phyloP scores from a whole-genome alignment of 306 rosid species.

The Abrus precatorius region DNA sequence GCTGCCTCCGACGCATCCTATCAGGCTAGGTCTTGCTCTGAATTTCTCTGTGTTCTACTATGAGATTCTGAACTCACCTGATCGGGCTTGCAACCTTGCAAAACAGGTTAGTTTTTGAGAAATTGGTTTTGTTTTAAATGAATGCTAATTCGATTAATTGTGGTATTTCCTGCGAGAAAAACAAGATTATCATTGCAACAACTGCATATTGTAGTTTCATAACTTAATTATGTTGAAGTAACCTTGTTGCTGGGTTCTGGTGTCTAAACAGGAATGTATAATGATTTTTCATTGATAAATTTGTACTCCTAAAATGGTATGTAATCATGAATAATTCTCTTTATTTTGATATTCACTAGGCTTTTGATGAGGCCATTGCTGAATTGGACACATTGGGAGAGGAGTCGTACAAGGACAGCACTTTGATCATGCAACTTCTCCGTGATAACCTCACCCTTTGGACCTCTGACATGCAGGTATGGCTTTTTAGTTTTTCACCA shows the following conservation, averaged over 20 bases:
- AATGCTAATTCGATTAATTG: background rate
- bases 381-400: conserved; percentile 98
- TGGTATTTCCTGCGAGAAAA: background rate
- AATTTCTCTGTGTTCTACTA: conserved; percentile 96
- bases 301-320: background rate
- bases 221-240: conserved; percentile 14
- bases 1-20: conserved; percentile 96
- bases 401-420: conserved; percentile 99
- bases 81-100: conserved; percentile 93
- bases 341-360: conserved; percentile 57
- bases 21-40: conserved; percentile 98
- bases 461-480: conserved; percentile 99
- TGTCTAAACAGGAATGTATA: background rate
- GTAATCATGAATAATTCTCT: conserved; percentile 17
- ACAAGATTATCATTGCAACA: background rate
- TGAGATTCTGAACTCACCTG: conserved; percentile 98
- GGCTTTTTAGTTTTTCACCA: background rate
- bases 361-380: conserved; percentile 97
- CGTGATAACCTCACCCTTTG: conserved; percentile 99
- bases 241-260: background rate
- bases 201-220: background rate
- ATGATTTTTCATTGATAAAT: background rate
- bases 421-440: conserved; percentile 99
- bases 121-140: conserved; percentile 4
- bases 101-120: conserved; percentile 72